Base-by-base conservation (phyloP, 176 grass and related monocot species). In the Bolboschoenus planiculmis region DNA sequence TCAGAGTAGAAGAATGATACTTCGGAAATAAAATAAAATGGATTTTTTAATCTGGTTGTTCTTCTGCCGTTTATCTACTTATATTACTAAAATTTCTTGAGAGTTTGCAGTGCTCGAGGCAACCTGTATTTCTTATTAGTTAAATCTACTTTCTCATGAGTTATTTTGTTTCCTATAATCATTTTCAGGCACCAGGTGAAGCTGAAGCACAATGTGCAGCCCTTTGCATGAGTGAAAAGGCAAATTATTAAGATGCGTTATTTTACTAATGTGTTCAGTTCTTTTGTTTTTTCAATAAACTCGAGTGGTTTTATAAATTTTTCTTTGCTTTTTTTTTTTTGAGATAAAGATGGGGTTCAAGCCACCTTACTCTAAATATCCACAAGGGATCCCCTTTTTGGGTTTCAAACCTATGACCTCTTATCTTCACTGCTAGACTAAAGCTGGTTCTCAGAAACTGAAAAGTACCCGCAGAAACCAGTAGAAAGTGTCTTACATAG, bases 151-250 rank as follows among this genome's bases (percentile, higher is more conserved):
- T 63, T 33, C 79, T 80, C 70, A 61, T 78, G 5, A 23, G 23
- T 13, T 3, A 2, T 80, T 81, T 76, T 72, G 64, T 34, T 85
- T 90, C 79, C 6, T 73, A 46, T 20, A 18, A 67, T 30, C 42
- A 81, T 40, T 83, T 82, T 23, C 84, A 97, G 95, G 95, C 95
- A 90, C 95, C 92, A 85, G 68, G 85, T 80, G 95, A 98, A 84
- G 95, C 90, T 83, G 92, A 98, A 87, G 92, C 92, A 55, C 86
- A 95, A 79, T 98, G 95, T 71, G 95, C 92, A 88, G 62, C 87
- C 79, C 95, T 98, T 83, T 98, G 92, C 88, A 83, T 80, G 78
- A 94, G 90, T 82, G 87, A 91, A 66, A 92, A 89, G 85, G 95
- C 85, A 86, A 40, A 27, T 63, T 23, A 15, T 14, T 80, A 24